phyloP scores from a whole-genome alignment of 257 asterid genomes.

The Solanum microdontum region DNA sequence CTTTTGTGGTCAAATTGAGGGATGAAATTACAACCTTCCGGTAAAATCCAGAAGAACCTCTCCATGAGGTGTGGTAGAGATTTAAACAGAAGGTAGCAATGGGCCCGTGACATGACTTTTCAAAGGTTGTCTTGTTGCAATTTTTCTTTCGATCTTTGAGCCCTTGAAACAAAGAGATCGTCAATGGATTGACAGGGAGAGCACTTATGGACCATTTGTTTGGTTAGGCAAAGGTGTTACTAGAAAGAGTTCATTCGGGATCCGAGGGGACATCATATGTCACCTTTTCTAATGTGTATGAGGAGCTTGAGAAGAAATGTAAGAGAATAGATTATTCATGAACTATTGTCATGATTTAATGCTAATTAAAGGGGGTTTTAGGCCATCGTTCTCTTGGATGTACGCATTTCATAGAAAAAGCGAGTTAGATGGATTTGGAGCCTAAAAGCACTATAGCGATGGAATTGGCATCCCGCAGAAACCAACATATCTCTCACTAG shows the following conservation, averaged over 20 bases:
- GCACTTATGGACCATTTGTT: not conserved
- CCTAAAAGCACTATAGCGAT: no score
- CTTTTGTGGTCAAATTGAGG: no score
- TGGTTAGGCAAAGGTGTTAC: not conserved
- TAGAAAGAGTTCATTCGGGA: not conserved
- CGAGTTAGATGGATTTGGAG: no score
- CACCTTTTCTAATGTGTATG: not conserved
- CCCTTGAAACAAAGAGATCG: not conserved
- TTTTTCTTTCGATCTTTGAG: not conserved
- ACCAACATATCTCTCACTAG: no score
- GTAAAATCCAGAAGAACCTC: not conserved
- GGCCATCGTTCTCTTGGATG: no score
- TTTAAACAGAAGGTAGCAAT: not conserved
- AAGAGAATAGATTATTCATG: no score
- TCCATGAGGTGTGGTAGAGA: not conserved
- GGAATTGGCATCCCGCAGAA: no score
- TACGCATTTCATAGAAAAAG: no score
- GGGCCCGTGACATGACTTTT: not conserved
- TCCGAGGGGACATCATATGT: not conserved
- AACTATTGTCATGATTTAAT: no score
- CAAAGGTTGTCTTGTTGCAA: not conserved
- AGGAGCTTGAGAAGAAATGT: not conserved
- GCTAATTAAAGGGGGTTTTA: no score
- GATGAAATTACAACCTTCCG: no score
- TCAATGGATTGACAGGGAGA: not conserved